phyloP scores from a whole-genome alignment of 352 stramenopile genomes.

The Pythium sukuiense region DNA sequence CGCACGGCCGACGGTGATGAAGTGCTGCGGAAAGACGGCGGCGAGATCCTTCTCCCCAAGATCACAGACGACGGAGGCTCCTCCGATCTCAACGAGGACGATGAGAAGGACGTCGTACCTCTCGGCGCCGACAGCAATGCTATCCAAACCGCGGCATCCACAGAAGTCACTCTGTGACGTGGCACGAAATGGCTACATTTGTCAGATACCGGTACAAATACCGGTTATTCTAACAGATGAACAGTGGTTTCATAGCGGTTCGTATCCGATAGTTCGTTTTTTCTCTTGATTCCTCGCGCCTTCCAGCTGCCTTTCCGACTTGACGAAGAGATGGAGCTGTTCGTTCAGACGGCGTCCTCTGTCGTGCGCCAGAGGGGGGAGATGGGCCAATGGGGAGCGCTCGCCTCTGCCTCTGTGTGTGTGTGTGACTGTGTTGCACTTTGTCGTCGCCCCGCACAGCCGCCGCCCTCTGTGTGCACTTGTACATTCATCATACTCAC shows the following conservation, averaged over 20 bases:
- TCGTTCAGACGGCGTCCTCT: background rate
- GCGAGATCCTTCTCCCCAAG: slow-evolving; percentile 46
- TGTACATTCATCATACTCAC: background rate
- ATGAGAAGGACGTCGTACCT: slow-evolving; percentile 1
- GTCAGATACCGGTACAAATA: background rate
- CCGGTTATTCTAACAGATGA: background rate
- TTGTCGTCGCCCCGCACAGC: slow-evolving; percentile 1
- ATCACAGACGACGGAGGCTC: background rate
- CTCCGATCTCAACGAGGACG: background rate
- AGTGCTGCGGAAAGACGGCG: slow-evolving; percentile 45
- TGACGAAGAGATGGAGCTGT: slow-evolving; percentile 3
- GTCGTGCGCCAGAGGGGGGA: slow-evolving; percentile 3
- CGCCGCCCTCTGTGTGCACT: background rate
- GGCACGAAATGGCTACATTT: background rate
- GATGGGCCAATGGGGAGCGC: background rate
- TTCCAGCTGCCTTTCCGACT: slow-evolving; percentile 6
- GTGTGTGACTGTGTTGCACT: background rate
- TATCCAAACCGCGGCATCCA: background rate
- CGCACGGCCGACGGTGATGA: slow-evolving; percentile 29
- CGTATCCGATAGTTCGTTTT: slow-evolving; percentile 1
- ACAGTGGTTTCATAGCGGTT: background rate
- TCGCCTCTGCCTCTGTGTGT: background rate
- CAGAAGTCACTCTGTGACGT: slow-evolving; percentile 7
- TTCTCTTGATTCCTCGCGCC: background rate
- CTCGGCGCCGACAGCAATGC: background rate